Conservation (phyloP, 176 grass and related monocot genomes). For the Carex littledalei region DNA sequence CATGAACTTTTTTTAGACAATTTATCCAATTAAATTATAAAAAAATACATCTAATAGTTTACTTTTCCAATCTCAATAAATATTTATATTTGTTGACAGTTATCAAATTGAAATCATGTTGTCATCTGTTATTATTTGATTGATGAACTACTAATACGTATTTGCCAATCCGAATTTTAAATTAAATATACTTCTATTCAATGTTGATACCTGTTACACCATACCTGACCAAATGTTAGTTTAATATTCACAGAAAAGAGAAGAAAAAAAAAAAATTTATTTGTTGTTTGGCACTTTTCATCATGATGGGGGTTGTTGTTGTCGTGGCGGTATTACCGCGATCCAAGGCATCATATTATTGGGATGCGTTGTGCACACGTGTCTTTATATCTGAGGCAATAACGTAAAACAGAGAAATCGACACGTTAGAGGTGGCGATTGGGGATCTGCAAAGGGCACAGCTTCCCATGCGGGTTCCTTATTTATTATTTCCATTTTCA, state of each 20-base stretch:
- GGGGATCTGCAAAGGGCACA: neutral
- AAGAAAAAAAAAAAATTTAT: neutral
- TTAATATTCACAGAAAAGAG: neutral
- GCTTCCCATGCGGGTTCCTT: neutral
- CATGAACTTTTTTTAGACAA: neutral
- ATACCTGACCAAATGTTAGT: neutral
- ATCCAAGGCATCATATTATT: neutral
- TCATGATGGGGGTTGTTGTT: neutral
- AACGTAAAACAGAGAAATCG: neutral
- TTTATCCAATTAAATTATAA: no score
- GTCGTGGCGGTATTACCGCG: neutral
- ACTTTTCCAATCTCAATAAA: no score
- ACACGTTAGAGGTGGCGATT: conserved; percentile 3
- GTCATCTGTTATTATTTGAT: no score
- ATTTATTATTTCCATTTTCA: neutral
- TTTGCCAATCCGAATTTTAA: no score
- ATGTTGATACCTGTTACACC: neutral
- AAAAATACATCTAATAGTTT: no score
- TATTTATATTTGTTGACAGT: no score
- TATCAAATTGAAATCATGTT: no score
- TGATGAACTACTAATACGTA: no score
- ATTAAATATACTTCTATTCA: neutral
- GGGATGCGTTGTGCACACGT: neutral
- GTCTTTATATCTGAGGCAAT: neutral
- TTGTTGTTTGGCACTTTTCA: neutral